Base-by-base conservation (phyloP, 495 filamentous ascomycete species). In the Penicillium turbatum region DNA sequence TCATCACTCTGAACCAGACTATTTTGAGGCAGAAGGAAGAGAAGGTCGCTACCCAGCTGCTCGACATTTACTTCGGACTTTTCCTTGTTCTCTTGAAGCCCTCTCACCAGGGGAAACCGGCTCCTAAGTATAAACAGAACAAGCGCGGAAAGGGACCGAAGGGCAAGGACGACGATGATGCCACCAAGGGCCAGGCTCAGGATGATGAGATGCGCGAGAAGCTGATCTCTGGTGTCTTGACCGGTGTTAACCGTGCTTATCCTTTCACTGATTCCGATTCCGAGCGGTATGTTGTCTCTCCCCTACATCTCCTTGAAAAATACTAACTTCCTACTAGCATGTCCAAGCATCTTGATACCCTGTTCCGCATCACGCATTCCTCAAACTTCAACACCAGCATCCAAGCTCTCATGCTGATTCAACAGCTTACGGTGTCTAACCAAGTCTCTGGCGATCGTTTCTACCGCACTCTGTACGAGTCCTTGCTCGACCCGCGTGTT, bases 341-440 rank as follows among this genome's bases (percentile, higher is more conserved):
- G 51, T 87, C 92, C 56, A 86, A 86, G 52, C 92, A 97, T 56
- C 81, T 97, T 53, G 88, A 97, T 64, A 95, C 91, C 3, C 75
- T 98, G 29, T 98, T 97, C 78, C 81, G 82, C 58, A 92, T 98
- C 56, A 95, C 93, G 0, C 92, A 98, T 68, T 97, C 93, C 0
- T 90, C 93, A 11, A 98, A 97, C 66, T 97, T 98, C 77, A 97
- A 97, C 73, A 98, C 95, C 7, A 92, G 90, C 64, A 88, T 98
- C 27, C 93, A 97, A 68, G 93, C 93, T 31, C 75, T 98, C 51
- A 89, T 96, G 84, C 76, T 98, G 48, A 93, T 98, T 55, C 93
- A 97, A 66, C 95, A 97, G 67, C 80, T 98, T 27, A 86, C 89
- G 5, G 70, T 82, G 13, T 81, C 87, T 7, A 90, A 95, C 64